Base-by-base conservation (phyloP, 2,329 filamentous ascomycete species). In the Trichoderma atrobrunneum region DNA sequence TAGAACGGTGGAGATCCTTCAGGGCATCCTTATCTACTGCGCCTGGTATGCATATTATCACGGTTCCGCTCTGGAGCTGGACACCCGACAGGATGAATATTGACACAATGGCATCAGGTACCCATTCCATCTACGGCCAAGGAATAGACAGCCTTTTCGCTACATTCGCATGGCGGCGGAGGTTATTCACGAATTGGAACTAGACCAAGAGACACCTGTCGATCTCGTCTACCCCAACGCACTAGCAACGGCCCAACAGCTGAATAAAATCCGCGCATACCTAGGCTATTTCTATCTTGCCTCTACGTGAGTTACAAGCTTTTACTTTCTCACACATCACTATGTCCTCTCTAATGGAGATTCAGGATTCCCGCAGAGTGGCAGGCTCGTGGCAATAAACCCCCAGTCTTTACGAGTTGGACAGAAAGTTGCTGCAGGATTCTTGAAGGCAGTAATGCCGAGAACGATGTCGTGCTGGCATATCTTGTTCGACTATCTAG, bases 1-100 rank as follows among this genome's bases (percentile, higher is more conserved):
- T 80, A 84, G 87, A 71, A 88, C 83, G 14, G 72, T 90, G 26
- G 87, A 90, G 74, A 75, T 90, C 18, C 77, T 90, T 1, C 86
- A 89, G 73, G 88, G 88, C 3, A 78, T 90, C 24, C 79, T 90
- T 30, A 83, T 90, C 7, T 90, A 90, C 73, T 84, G 86, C 64
- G 81, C 84, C 21, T 90, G 88, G 88, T 90, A 78, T 74, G 81
- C 54, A 66, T 39, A 56, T 12, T 18, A 26, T 28, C 5, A 39
- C 34, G 14, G 18, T 26, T n/a, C 1, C 16, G 34, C 7, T 36
- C 24, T 18, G 36, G 16, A 36, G n/a, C 14, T 5, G 8, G 21
- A 36, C 5, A 10, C n/a, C 43, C 18, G 14, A 14, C 5, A 5
- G 24, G 8, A 30, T 12, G 12, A 32, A 60, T 43, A 34, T 26